Base-by-base conservation (phyloP, 2,329 filamentous ascomycete species). In the Calycina herbarum region DNA sequence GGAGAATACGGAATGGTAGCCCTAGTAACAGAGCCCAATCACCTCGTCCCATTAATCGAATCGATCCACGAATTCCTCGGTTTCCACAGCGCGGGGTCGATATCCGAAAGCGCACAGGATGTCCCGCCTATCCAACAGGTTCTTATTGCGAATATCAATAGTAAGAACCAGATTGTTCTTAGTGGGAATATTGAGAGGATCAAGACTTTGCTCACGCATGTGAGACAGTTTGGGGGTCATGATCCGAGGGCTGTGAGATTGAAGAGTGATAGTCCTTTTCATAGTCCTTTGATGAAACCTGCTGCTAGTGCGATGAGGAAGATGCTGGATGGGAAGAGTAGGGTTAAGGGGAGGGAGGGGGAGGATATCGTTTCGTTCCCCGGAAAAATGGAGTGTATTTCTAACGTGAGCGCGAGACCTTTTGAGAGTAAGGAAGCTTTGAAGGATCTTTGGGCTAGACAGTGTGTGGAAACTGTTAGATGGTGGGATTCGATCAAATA, bases 401-500 rank as follows among this genome's bases (percentile, higher is more conserved):
- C 91, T 73, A 98, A 98, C 76, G 90, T 97, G 56, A 90, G 89
- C 7, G 94, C 90, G 3, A 80, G 88, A 63, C 93, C 93, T 0
- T 96, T 97, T 71, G 77, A 81, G 69, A 91, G 85, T 69, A 88
- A 86, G 71, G 86, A 87, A 51, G 86, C 96, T 69, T 81, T 97
- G 38, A 92, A 92, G 75, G 89, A 96, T 68, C 79, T 96, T 57
- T 81, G 97, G 60, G 89, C 93, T 1, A 81, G 92, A 59, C 90
- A 93, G 74, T 94, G 91, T 68, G 87, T 95, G n/a, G 93, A 97
- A 79, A 97, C 94, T 35, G 93, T 98, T 54, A 84, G 86, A 66
- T 98, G 94, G 94, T 97, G 94, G 89, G 92, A 96, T 71, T 95
- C 92, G 73, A 94, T 98, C 73, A 88, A 87, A 70, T 97, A 96